Evolutionary conservation across 208 protist genomes (phyloP), one percentile per base, ranked within the genome.

Genomic region (Novymonas esmeraldas): DNA sequence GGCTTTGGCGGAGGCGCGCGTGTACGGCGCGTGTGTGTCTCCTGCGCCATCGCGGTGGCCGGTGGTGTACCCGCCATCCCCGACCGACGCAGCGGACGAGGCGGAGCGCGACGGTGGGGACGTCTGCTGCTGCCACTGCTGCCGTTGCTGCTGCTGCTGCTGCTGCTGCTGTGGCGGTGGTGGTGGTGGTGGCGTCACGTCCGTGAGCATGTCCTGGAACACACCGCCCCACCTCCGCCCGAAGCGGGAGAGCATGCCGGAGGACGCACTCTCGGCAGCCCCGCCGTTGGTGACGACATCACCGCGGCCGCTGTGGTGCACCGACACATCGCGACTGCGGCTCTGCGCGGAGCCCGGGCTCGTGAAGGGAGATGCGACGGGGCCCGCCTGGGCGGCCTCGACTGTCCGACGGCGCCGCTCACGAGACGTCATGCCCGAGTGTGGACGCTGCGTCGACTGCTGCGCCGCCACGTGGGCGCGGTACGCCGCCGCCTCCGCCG

Each of bases 191-290:
- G 51, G 54, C 24, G 71, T 38, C 5, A 33, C 41, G 38, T 64
- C 70, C n/a, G 56, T 64, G 45, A 89, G 54, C 48, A 92, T 76
- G 0, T 72, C 68, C 28, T 78, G 62, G 56, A 85, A 89, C 22
- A 85, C 76, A 26, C 68, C 67, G 34, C 73, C 80, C 86, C 86
- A 92, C 24, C 78, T 52, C 33, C 63, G 70, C 11, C 76, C 78
- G 49, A 77, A 75, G 6, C 44, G 61, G 2, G 81, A 84, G 29
- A 56, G 62, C 76, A 81, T 85, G 1, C 50, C 55, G 22, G 51
- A 33, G 3, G 64, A 60, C 16, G 41, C 38, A 13, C 26, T 26
- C 22, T 18, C 67, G 34, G n/a, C n/a, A n/a, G n/a, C n/a, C n/a
- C n/a, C n/a, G n/a, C n/a, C n/a, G n/a, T n/a, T n/a, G n/a, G n/a